Percentiles rank a stretch among this genome's conserved stretches.
Evolutionary conservation across 768 basidiomycete species (phyloP).

Genomic region (Russula foetens): DNA sequence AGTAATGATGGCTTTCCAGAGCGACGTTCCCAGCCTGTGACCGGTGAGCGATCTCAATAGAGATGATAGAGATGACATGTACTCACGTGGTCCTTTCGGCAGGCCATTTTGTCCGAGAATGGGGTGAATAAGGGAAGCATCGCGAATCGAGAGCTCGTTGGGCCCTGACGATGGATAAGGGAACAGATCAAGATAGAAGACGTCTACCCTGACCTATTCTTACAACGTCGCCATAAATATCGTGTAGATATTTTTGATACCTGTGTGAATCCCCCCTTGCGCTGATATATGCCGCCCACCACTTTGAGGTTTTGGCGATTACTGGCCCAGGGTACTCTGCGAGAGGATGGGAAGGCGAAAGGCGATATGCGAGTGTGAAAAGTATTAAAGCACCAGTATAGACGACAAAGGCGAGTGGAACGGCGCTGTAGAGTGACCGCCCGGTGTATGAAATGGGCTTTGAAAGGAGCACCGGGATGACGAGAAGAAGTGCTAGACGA

Average conservation of each 20-base stretch:
- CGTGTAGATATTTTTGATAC: conserved; percentile 26
- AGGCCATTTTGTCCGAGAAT: conserved; percentile 13
- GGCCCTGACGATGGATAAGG: no score
- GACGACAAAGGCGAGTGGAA: not conserved
- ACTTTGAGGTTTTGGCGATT: no score
- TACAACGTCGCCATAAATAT: conserved; percentile 30
- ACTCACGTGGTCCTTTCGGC: conserved; percentile 16
- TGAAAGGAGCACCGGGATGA: no score
- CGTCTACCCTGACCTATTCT: no score
- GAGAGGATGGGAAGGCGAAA: conserved; percentile 48
- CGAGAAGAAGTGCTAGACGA: no score
- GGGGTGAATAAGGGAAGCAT: no score
- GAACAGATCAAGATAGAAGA: not conserved
- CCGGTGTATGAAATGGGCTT: no score
- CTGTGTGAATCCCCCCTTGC: conserved; percentile 30
- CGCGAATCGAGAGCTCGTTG: no score
- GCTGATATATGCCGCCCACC: conserved; percentile 30
- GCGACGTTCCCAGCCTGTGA: conserved; percentile 4
- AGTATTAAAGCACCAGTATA: not conserved
- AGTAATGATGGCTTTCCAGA: conserved; percentile 22
- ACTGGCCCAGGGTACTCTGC: no score
- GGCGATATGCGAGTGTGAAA: no score
- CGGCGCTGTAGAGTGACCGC: no score
- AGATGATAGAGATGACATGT: not conserved
- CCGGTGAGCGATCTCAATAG: no score